Evolutionary conservation across 176 grass and related monocot genomes (phyloP), one percentile per base, ranked within the genome.

Genomic region (Carex scoparia): DNA sequence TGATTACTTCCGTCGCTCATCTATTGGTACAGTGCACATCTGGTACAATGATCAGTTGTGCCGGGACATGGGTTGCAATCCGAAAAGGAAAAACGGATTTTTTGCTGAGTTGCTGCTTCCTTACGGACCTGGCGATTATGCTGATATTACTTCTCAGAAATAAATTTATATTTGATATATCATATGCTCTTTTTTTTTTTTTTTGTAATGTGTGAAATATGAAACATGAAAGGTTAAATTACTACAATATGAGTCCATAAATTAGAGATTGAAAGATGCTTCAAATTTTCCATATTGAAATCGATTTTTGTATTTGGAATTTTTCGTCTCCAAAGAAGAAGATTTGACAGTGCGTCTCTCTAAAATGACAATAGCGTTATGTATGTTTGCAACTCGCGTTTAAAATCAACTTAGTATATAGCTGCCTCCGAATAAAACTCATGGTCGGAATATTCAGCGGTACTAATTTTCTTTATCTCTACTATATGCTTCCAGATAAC

Each of bases 31-130:
- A 6, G 75, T 90, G 28, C 84, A 88, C 65, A 92, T 53, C 35
- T 92, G 90, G 86, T 90, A 92, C 77, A 92, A 88, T 57, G 92
- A 94, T 85, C 84, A 80, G 38, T 82, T 94, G 53, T 94, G 92
- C 63, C 18, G 5, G 2, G 92, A 92, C 19, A 94, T 94, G 90
- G 90, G 92, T 0, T 90, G 85, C 65, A 88, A 91, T 16, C 85
- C 80, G 1, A 89, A n/a, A 44, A 92, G 92, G 13, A 94, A 94
- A 81, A 92, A 90, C 1, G 59, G 84, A 0, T 84, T 90, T 35
- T 55, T 92, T 8, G 67, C 69, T 3, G 84, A 94, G 7, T 74
- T 91, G 18, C 86, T 90, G 10, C 62, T 84, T 1, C 70, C 79
- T 23, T 90, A 92, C 69, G 84, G 84, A 3, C 84, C 86, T 19